Conservation (phyloP, 192 early-diverging fungal genomes). For the Radiomyces spectabilis region DNA sequence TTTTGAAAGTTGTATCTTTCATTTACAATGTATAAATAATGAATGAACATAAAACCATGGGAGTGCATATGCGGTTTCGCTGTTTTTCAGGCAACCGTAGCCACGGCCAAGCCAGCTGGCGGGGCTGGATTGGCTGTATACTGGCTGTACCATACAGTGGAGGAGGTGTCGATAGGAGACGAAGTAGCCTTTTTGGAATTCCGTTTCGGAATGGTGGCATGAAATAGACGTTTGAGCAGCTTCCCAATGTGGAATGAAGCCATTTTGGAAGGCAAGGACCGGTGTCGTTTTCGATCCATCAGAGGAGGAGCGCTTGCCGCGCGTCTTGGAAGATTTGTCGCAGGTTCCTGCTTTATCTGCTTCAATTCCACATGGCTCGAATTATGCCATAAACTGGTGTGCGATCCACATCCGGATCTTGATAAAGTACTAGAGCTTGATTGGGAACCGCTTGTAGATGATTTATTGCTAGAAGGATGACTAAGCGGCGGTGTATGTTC, state of each 20-base stretch:
- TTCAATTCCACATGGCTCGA: too few relatives aligned
- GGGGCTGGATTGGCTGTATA: neutral
- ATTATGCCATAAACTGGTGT: too few relatives aligned
- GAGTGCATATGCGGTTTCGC: too few relatives aligned
- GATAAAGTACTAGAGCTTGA: neutral
- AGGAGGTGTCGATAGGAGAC: neutral
- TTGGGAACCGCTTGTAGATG: constrained; percentile 1
- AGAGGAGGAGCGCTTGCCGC: neutral
- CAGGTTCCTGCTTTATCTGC: neutral
- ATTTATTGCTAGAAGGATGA: neutral
- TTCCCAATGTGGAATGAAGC: neutral
- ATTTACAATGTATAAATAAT: neutral
- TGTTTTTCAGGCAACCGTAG: too few relatives aligned
- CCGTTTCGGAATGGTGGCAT: neutral
- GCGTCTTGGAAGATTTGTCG: neutral
- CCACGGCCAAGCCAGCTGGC: neutral
- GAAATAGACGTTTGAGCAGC: neutral
- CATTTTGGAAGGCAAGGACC: neutral
- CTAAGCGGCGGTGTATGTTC: neutral
- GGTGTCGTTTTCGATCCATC: neutral
- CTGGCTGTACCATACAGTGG: neutral
- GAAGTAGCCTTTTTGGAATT: neutral
- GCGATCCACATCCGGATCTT: too few relatives aligned
- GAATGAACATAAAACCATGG: neutral
- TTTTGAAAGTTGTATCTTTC: neutral